These are phyloP conservation scores for Pleurotus cornucopiae DNA, from an alignment of 768 basidiomycete species.

Conservation along the genomic window DNA sequence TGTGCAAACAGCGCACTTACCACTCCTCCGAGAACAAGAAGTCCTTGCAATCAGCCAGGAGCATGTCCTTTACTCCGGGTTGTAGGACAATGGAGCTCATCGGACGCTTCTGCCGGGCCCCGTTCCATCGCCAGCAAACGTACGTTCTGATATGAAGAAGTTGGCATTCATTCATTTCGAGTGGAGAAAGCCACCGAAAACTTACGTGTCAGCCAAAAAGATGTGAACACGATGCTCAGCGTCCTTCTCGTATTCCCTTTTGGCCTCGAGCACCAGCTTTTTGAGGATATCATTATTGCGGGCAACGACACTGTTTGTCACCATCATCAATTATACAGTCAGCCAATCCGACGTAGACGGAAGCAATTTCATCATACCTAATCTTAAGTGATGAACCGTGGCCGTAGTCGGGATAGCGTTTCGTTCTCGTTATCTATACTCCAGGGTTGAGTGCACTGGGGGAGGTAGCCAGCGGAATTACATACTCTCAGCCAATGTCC, in stretches of 20 bases:
- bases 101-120: conserved; percentile 82
- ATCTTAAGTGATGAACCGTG: conserved; percentile 74
- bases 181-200: conserved; percentile 11
- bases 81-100: conserved; percentile 92
- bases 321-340: neutral
- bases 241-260: conserved; percentile 87
- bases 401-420: conserved; percentile 74
- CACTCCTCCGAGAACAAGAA: conserved; percentile 83
- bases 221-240: conserved; percentile 88
- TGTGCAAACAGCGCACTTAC: conserved; percentile 39
- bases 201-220: conserved; percentile 86
- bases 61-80: conserved; percentile 88
- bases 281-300: conserved; percentile 87
- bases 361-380: conserved; percentile 40
- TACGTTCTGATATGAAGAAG: conserved; percentile 44
- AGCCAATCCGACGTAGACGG: conserved; percentile 13
- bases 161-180: conserved; percentile 9
- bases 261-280: conserved; percentile 81
- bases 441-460: conserved; percentile 15
- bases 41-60: conserved; percentile 81
- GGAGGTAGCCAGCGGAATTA: conserved; percentile 13
- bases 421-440: conserved; percentile 71
- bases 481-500: conserved; percentile 84
- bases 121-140: conserved; percentile 84
- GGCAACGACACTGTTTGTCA: conserved; percentile 64